Evolutionary conservation across 495 filamentous ascomycete genomes (phyloP), one percentile per base, ranked within the genome.

Genomic region (Pseudoneurospora amorphoporcata): DNA sequence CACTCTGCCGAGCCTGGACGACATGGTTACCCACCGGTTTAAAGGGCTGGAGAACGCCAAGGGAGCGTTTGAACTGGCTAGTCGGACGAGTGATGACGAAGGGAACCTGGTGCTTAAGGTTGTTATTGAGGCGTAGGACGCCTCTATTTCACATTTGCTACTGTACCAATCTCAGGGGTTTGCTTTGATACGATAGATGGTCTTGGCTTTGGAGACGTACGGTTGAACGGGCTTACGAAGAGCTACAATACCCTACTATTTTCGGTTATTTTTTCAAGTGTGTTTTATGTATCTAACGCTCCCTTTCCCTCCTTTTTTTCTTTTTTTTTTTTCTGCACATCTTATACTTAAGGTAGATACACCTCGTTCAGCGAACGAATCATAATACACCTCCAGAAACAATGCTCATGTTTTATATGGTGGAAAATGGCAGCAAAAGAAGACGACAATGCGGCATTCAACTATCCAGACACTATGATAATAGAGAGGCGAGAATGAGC

Each of bases 51-150:
- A 88, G 23, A 81, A 83, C 32, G 89, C 87, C 8, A 87, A 89
- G 73, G 81, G 87, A 23, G 94, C 93, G 10, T 97, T 98, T 80
- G 85, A 88, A 68, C 87, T 97, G 80, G 94, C 93, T n/a, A 90
- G 91, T 17, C 88, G 87, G 76, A 92, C 91, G 5, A 85, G 88
- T n/a, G 94, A 97, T 82, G 89, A 90, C 71, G 79, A 89, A 1
- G 92, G 92, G 10, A 90, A 87, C 35, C 82, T 96, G 70, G 92
- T 97, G 39, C 83, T 97, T 2, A 97, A 97, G 83, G 93, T 97
- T 39, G 87, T 95, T 69, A 89, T 97, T 81, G 92, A 90, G 76
- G 81, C 81, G 58, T 87, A 78, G 76, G 8, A 14, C 10, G 19
- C 23, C 37, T 5, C 29, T 3, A 42, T 35, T 47, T 68, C 17